Evolutionary conservation across 1,284 basidiomycete species (phyloP).

Genomic region (Cutaneotrichosporon arboriforme): DNA sequence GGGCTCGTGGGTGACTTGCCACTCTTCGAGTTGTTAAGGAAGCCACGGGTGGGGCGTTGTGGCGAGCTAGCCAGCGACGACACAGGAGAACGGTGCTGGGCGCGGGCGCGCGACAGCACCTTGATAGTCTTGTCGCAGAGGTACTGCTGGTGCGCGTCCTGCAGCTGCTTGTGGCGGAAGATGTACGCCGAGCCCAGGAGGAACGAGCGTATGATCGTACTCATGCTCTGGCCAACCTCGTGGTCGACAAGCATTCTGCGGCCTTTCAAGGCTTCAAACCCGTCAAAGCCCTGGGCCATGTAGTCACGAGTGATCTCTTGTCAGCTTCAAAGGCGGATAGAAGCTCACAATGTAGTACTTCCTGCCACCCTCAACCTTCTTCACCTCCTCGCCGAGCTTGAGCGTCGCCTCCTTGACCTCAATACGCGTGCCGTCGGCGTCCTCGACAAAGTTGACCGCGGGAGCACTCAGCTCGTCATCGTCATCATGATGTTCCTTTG

Average conservation of each 20-base stretch:
- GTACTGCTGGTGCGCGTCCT: constrained; percentile 33
- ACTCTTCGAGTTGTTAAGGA: not conserved
- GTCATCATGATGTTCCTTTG: constrained; percentile 27
- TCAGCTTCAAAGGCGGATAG: not conserved
- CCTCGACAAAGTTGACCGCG: constrained; percentile 40
- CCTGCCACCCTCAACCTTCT: constrained; percentile 55
- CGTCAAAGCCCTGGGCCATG: constrained; percentile 59
- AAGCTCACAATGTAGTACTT: constrained; percentile 65
- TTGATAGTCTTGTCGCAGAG: constrained; percentile 33
- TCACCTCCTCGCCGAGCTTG: constrained; percentile 53
- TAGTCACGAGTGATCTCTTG: constrained; percentile 47
- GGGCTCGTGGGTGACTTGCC: not conserved
- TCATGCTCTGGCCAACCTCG: constrained; percentile 76
- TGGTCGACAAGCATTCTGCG: constrained; percentile 71
- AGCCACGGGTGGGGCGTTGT: not conserved
- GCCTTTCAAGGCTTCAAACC: constrained; percentile 65
- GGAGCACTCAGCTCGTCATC: constrained; percentile 26
- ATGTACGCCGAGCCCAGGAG: constrained; percentile 57
- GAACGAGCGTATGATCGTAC: constrained; percentile 74
- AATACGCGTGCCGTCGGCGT: constrained; percentile 48
- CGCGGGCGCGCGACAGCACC: constrained; percentile 29
- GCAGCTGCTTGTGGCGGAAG: constrained; percentile 46
- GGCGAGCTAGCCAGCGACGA: constrained; percentile 21
- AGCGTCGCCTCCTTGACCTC: constrained; percentile 41
- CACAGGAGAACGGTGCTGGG: constrained; percentile 20